Conservation (phyloP, 139 green algal genomes). For the Chlorella sp. region DNA sequence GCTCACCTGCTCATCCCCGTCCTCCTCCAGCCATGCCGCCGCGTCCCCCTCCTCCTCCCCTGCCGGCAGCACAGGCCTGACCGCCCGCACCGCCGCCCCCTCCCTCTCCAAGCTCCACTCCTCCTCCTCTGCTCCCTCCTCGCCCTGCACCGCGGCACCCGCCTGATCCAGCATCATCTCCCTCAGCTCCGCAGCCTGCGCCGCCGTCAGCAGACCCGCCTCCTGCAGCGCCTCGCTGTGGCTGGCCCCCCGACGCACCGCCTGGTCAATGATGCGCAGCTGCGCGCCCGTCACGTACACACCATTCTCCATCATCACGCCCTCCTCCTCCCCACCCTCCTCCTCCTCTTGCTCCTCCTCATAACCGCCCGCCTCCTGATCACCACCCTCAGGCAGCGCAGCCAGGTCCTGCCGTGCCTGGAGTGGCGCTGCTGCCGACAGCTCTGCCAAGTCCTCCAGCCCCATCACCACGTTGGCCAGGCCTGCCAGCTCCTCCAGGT, state of each 20-base stretch:
- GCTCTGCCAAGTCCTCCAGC: no score
- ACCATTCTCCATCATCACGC: background rate
- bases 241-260: background rate
- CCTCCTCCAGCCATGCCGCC: no score
- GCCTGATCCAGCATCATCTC: background rate
- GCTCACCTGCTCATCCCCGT: no score
- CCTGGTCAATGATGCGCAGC: background rate
- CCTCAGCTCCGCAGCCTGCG: no score
- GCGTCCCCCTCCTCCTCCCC: no score
- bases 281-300: background rate
- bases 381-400: no score
- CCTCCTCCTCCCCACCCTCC: background rate
- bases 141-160: background rate
- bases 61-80: no score
- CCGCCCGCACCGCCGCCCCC: background rate
- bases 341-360: background rate
- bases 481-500: background rate
- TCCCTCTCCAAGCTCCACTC: background rate
- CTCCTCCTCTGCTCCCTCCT: background rate
- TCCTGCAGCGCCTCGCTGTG: background rate
- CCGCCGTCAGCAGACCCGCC: background rate
- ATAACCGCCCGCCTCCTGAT: background rate
- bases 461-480: background rate
- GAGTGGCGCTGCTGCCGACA: no score
- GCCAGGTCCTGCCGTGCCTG: background rate